Conservation (phyloP, 1,139 yeast genomes). For the Suhomyces coccinellae region DNA sequence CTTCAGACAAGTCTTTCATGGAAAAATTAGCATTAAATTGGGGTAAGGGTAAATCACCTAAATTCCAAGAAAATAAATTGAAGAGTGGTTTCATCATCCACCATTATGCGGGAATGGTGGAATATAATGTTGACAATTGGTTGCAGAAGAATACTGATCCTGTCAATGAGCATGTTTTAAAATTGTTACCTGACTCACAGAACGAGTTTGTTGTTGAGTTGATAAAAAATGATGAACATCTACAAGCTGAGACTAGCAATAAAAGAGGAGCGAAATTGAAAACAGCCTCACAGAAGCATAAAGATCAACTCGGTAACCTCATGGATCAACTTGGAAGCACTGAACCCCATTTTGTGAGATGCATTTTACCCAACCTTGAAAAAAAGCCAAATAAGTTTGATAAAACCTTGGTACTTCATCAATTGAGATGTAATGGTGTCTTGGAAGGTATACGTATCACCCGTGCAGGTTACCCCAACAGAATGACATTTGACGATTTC, state of each 20-base stretch:
- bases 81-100: conserved; percentile 74
- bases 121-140: conserved; percentile 91
- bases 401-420: conserved; percentile 77
- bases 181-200: conserved; percentile 54
- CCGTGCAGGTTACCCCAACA: conserved; percentile 94
- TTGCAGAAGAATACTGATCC: conserved; percentile 94
- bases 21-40: conserved; percentile 72
- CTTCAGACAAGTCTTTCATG: conserved; percentile 79
- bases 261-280: conserved; percentile 44
- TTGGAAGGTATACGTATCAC: conserved; percentile 97
- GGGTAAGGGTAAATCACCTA: conserved; percentile 53
- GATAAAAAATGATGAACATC: conserved; percentile 27
- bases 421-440: conserved; percentile 95
- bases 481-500: conserved; percentile 82
- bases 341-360: conserved; percentile 95
- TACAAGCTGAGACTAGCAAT: conserved; percentile 8
- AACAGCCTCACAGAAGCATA: conserved; percentile 84
- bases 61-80: conserved; percentile 70
- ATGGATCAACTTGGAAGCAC: conserved; percentile 77
- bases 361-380: conserved; percentile 85
- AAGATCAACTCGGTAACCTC: conserved; percentile 73
- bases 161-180: conserved; percentile 71
- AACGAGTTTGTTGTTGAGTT: conserved; percentile 47
- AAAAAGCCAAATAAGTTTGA: conserved; percentile 75
- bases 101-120: conserved; percentile 96